Conservation (phyloP, 441 rosid genomes). For the Metrosideros polymorpha region DNA sequence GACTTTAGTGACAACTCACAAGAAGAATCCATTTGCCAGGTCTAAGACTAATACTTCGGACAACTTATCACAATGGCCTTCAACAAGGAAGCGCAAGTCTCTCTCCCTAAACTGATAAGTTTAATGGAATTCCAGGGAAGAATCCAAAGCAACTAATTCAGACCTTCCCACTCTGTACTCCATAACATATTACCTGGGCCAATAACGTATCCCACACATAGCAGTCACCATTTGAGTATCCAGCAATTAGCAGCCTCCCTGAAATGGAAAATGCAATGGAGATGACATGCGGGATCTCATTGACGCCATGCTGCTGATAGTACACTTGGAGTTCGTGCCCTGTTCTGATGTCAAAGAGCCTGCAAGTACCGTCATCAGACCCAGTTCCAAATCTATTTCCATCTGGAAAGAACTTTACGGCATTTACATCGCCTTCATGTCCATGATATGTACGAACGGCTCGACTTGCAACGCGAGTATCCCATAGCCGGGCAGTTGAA, state of each 20-base stretch:
- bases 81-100: neutral
- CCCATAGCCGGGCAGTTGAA: slow-evolving; percentile 88
- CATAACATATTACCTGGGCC: slow-evolving; percentile 48
- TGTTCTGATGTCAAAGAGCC: slow-evolving; percentile 87
- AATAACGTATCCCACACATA: slow-evolving; percentile 90
- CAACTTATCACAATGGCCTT: neutral
- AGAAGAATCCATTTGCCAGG: neutral
- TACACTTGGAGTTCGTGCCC: slow-evolving; percentile 91
- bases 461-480: slow-evolving; percentile 94
- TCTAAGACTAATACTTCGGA: neutral
- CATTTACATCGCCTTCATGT: slow-evolving; percentile 88
- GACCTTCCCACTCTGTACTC: neutral
- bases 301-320: slow-evolving; percentile 38
- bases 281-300: slow-evolving; percentile 52
- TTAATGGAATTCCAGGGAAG: neutral
- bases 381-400: slow-evolving; percentile 97
- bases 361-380: slow-evolving; percentile 93
- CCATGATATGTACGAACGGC: slow-evolving; percentile 86
- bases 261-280: slow-evolving; percentile 89
- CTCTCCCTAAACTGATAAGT: neutral
- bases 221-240: slow-evolving; percentile 74
- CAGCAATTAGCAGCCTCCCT: slow-evolving; percentile 91
- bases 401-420: slow-evolving; percentile 97
- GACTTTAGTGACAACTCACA: neutral
- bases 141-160: neutral